phyloP scores from a whole-genome alignment of 768 basidiomycete genomes.

The Leucosporidium scottii region DNA sequence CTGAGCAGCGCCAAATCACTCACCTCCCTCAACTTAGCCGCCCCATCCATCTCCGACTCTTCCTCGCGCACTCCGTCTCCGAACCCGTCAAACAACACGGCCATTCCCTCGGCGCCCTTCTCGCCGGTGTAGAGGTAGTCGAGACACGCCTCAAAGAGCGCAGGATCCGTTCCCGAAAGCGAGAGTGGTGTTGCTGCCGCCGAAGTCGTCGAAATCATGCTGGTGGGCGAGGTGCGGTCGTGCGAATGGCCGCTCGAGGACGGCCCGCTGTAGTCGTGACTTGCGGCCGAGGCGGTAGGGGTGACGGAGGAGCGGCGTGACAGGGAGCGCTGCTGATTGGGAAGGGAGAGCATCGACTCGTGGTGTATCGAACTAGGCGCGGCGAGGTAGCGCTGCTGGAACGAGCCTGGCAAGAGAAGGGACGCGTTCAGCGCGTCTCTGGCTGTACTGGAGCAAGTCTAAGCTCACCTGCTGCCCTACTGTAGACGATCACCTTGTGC shows the following conservation, averaged over 20 bases:
- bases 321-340: slow-evolving; percentile 7
- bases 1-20: not conserved
- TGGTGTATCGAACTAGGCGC: not conserved
- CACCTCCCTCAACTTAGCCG: slow-evolving; percentile 73
- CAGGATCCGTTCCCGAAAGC: slow-evolving; percentile 50
- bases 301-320: not conserved
- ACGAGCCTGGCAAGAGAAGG: slow-evolving; percentile 7
- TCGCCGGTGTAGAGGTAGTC: slow-evolving; percentile 93
- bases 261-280: not conserved
- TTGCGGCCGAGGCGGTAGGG: slow-evolving; percentile 1
- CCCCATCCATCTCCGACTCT: slow-evolving; percentile 51
- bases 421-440: not conserved
- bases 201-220: not conserved
- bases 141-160: slow-evolving; percentile 79
- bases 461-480: slow-evolving; percentile 18
- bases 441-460: not conserved
- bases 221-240: not conserved
- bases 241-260: not conserved
- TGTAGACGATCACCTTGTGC: slow-evolving; percentile 30
- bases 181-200: slow-evolving; percentile 4
- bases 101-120: slow-evolving; percentile 72
- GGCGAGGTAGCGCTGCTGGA: slow-evolving; percentile 28
- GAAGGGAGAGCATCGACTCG: slow-evolving; percentile 13
- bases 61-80: slow-evolving; percentile 41
- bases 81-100: slow-evolving; percentile 68